These are phyloP conservation scores for Papiliotrema terrestris DNA, from an alignment of 1,284 basidiomycete species.

Conservation along the genomic window DNA sequence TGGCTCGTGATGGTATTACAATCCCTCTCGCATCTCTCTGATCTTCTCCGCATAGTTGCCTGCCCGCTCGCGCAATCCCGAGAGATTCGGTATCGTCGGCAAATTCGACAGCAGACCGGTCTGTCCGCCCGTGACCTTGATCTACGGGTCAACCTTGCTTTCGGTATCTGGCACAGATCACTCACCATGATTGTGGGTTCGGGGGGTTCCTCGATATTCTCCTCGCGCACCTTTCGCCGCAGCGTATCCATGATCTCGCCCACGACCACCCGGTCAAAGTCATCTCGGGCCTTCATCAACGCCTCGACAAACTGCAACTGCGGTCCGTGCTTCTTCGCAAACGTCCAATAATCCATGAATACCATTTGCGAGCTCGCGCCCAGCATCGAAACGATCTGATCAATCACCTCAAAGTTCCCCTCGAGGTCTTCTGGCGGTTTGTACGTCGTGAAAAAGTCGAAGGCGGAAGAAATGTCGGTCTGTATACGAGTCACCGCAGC, in stretches of 20 bases:
- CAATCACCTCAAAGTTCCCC: constrained; percentile 77
- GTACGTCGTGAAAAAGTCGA: constrained; percentile 74
- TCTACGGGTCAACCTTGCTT: not conserved
- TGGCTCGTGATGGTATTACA: not conserved
- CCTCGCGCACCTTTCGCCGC: constrained; percentile 86
- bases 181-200: constrained; percentile 57
- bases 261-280: constrained; percentile 82
- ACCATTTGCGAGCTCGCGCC: constrained; percentile 88
- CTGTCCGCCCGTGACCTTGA: constrained; percentile 1
- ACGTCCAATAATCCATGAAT: constrained; percentile 91
- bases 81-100: constrained; percentile 31
- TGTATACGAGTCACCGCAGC: constrained; percentile 75
- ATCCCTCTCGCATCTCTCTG: constrained; percentile 8
- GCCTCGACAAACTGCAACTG: constrained; percentile 88
- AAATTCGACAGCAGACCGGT: constrained; percentile 1
- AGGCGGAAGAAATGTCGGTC: constrained; percentile 72
- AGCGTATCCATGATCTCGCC: constrained; percentile 92
- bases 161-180: constrained; percentile 19
- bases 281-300: constrained; percentile 82
- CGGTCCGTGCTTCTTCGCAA: constrained; percentile 93
- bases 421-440: constrained; percentile 79
- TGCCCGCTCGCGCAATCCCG: constrained; percentile 20
- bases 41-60: constrained; percentile 33
- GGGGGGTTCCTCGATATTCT: constrained; percentile 68
- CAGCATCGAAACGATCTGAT: constrained; percentile 77